phyloP scores from a whole-genome alignment of 2,329 filamentous ascomycete species.

The Aureobasidium musti region DNA sequence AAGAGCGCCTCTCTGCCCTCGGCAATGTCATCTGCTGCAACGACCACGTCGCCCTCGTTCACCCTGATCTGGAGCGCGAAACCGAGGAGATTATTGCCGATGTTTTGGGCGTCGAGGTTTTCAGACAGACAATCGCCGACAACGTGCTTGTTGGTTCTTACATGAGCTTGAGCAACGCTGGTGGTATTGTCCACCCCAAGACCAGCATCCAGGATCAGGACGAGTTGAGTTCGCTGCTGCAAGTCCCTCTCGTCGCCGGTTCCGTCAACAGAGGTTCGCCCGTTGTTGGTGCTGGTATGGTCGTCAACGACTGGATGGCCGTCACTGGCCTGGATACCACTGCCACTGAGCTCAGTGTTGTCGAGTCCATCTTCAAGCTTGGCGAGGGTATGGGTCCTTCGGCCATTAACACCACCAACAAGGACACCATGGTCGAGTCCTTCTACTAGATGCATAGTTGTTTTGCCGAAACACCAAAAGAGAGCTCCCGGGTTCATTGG shows the following conservation, averaged over 20 bases:
- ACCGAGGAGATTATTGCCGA: conserved; percentile 99
- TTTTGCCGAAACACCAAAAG: neutral
- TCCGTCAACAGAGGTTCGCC: conserved; percentile 89
- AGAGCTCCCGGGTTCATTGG: neutral
- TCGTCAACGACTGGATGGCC: conserved; percentile 96
- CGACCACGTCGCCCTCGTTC: conserved; percentile 94
- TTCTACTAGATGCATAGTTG: conserved; percentile 70
- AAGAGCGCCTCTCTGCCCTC: conserved; percentile 91
- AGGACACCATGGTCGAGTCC: conserved; percentile 98
- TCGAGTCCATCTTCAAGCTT: conserved; percentile 93
- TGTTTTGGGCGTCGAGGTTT: conserved; percentile 84
- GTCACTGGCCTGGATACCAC: conserved; percentile 92
- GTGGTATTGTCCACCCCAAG: conserved; percentile 95
- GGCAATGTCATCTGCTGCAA: conserved; percentile 97
- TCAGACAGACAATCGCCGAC: conserved; percentile 92
- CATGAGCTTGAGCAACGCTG: conserved; percentile 94
- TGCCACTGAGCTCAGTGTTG: conserved; percentile 93
- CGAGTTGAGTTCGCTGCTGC: conserved; percentile 87
- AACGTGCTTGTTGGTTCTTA: conserved; percentile 96
- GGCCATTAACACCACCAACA: conserved; percentile 79
- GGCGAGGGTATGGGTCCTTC: conserved; percentile 81
- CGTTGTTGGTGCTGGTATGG: conserved; percentile 95
- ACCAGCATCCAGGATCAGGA: conserved; percentile 97
- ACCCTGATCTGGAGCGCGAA: conserved; percentile 95
- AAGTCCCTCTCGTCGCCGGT: conserved; percentile 93